phyloP scores from a whole-genome alignment of 306 rosid genomes.

The Oemleria cerasiformis region DNA sequence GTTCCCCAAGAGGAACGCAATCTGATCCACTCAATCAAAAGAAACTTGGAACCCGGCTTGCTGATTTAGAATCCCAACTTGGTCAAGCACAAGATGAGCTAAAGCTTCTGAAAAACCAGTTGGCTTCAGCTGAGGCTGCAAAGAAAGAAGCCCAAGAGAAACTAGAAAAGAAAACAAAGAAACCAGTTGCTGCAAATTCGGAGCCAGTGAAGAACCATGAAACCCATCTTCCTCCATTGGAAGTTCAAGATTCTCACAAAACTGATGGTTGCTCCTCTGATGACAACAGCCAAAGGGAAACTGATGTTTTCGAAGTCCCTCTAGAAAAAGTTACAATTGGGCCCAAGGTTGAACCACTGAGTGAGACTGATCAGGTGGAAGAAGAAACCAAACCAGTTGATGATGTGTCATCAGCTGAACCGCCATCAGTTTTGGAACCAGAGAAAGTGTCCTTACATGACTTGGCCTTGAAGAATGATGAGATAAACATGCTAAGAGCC shows the following conservation, averaged over 20 bases:
- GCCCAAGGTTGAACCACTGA: slow-evolving; percentile 27
- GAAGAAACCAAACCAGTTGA: slow-evolving; percentile 40
- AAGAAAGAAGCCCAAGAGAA: slow-evolving; percentile 71
- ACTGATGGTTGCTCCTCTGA: slow-evolving; percentile 28
- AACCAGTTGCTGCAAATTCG: slow-evolving; percentile 27
- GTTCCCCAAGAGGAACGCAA: slow-evolving; percentile 71
- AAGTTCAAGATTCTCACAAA: slow-evolving; percentile 32
- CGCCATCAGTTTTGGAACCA: slow-evolving; percentile 28
- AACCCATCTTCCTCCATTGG: slow-evolving; percentile 27
- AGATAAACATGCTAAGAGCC: slow-evolving; percentile 39
- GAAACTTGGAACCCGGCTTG: slow-evolving; percentile 85
- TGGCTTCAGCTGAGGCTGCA: slow-evolving; percentile 82
- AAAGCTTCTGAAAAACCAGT: slow-evolving; percentile 58
- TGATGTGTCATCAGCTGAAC: slow-evolving; percentile 23
- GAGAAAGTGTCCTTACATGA: slow-evolving; percentile 44
- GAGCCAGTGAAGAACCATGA: slow-evolving; percentile 37
- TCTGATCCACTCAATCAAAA: slow-evolving; percentile 62
- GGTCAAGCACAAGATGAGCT: slow-evolving; percentile 82
- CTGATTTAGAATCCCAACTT: slow-evolving; percentile 83
- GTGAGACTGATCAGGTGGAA: slow-evolving; percentile 27
- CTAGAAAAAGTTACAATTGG: slow-evolving; percentile 42
- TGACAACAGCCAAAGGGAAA: slow-evolving; percentile 50
- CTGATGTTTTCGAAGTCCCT: slow-evolving; percentile 82
- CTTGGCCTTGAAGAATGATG: slow-evolving; percentile 40
- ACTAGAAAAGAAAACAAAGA: slow-evolving; percentile 56